Percentiles rank a stretch among this genome's conserved stretches.
phyloP scores from a whole-genome alignment of 106 monocot species.

The Hemerocallis citrina region DNA sequence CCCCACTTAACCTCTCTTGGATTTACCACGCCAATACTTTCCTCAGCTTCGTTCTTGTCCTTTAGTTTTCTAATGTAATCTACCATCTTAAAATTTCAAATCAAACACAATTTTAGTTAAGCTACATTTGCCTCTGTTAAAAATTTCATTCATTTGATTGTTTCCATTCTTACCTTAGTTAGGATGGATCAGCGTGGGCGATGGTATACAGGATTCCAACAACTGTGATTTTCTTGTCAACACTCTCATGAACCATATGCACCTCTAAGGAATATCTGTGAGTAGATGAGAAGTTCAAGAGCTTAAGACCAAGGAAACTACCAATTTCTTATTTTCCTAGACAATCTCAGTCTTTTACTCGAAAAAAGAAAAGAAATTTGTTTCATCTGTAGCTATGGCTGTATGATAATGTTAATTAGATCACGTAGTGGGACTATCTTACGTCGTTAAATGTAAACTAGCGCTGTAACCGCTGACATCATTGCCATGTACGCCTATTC shows the following conservation, averaged over 20 bases:
- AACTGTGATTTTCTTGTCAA: constrained; percentile 39
- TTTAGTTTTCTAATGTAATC: constrained; percentile 19
- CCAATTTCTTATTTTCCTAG: too few relatives aligned
- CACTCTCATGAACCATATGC: constrained; percentile 70
- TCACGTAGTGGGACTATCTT: too few relatives aligned
- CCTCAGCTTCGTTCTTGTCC: constrained; percentile 16
- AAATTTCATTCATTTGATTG: not conserved
- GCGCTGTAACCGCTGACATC: too few relatives aligned
- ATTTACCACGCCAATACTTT: constrained; percentile 38
- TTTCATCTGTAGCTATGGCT: too few relatives aligned
- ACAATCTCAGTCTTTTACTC: too few relatives aligned
- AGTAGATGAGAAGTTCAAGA: not conserved
- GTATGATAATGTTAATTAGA: too few relatives aligned
- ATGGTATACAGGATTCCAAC: constrained; percentile 57
- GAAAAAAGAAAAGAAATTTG: too few relatives aligned
- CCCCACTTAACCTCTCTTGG: constrained; percentile 30
- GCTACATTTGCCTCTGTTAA: not conserved
- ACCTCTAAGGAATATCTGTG: constrained; percentile 40
- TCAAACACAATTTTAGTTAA: not conserved
- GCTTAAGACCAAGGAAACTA: too few relatives aligned
- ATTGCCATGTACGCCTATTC: too few relatives aligned
- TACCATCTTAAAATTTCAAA: constrained; percentile 28
- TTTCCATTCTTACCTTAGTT: not conserved
- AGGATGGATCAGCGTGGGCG: constrained; percentile 51
- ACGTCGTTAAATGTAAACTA: too few relatives aligned